A percentile compares a stretch with the other conserved stretches of the same genome.
Conservation (phyloP, 2,329 filamentous ascomycete species). For the Trichoderma sp. region DNA sequence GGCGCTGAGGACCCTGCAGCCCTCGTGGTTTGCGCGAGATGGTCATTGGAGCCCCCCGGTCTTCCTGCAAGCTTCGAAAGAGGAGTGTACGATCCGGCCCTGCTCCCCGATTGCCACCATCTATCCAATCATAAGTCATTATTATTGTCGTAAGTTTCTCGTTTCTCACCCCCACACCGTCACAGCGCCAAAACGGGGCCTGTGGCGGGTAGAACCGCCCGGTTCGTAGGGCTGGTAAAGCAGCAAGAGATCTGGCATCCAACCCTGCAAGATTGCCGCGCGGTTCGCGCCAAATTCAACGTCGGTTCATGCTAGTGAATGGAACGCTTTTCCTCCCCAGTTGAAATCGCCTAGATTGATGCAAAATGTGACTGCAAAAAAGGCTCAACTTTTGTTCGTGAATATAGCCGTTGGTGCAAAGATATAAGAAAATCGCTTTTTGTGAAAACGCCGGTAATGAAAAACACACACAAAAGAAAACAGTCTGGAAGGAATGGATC, state of each 20-base stretch:
- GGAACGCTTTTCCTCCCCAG: not conserved
- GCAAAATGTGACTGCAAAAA: not conserved
- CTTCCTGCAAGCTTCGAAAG: slow-evolving; percentile 31
- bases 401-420: slow-evolving; percentile 3
- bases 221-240: slow-evolving; percentile 37
- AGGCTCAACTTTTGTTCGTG: not conserved
- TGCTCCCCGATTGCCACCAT: slow-evolving; percentile 35
- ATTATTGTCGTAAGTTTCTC: slow-evolving; percentile 47
- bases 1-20: slow-evolving; percentile 26
- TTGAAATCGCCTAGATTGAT: not conserved
- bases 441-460: not conserved
- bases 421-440: slow-evolving; percentile 5
- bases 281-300: slow-evolving; percentile 33
- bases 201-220: slow-evolving; percentile 30
- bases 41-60: slow-evolving; percentile 28
- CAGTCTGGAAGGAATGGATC: not conserved
- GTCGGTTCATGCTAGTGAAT: slow-evolving; percentile 29
- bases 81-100: slow-evolving; percentile 49
- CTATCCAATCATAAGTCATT: slow-evolving; percentile 58
- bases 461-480: not conserved
- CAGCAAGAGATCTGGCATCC: slow-evolving; percentile 45
- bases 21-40: slow-evolving; percentile 28
- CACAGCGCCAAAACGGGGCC: slow-evolving; percentile 31
- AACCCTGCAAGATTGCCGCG: slow-evolving; percentile 39
- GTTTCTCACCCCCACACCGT: slow-evolving; percentile 31